These are phyloP conservation scores for Exophiala viscosa DNA, from an alignment of 2,329 filamentous ascomycete species.

Conservation along the genomic window DNA sequence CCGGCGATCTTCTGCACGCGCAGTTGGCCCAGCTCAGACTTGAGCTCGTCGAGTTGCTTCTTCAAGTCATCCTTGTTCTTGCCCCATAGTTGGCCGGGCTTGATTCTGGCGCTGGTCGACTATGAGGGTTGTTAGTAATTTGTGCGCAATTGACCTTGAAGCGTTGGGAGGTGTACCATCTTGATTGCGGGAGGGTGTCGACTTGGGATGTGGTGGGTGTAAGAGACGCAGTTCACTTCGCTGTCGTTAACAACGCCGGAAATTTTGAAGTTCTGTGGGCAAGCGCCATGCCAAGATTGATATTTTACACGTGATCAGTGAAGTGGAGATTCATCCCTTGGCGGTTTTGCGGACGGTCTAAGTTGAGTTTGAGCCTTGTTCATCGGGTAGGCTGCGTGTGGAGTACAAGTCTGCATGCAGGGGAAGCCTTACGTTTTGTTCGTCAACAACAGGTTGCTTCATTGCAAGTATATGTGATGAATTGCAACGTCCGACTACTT, in stretches of 20 bases:
- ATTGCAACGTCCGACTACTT: too few species aligned
- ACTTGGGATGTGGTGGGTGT: slow-evolving; percentile 11
- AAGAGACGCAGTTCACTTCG: slow-evolving; percentile 10
- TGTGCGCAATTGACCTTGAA: background rate
- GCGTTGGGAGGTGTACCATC: slow-evolving; percentile 21
- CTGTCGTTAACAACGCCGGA: slow-evolving; percentile 5
- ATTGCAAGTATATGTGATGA: background rate
- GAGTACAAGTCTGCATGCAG: slow-evolving; percentile 4
- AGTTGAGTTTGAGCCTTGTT: slow-evolving; percentile 10
- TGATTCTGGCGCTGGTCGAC: slow-evolving; percentile 69
- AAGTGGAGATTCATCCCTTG: background rate
- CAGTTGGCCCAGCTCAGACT: slow-evolving; percentile 93
- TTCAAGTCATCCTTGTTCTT: slow-evolving; percentile 99
- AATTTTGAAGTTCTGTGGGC: slow-evolving; percentile 12
- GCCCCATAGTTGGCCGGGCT: slow-evolving; percentile 93
- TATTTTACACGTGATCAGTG: slow-evolving; percentile 34
- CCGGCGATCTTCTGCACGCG: slow-evolving; percentile 93
- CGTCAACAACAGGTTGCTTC: background rate
- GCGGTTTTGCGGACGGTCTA: background rate
- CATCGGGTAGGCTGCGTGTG: background rate
- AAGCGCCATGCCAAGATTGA: slow-evolving; percentile 9
- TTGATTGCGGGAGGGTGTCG: slow-evolving; percentile 22
- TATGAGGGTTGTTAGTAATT: slow-evolving; percentile 30
- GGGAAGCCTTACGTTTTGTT: slow-evolving; percentile 1
- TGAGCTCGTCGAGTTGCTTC: slow-evolving; percentile 92